Base-by-base conservation (phyloP, 257 asterid species). In the Solanum lycopersicoides region DNA sequence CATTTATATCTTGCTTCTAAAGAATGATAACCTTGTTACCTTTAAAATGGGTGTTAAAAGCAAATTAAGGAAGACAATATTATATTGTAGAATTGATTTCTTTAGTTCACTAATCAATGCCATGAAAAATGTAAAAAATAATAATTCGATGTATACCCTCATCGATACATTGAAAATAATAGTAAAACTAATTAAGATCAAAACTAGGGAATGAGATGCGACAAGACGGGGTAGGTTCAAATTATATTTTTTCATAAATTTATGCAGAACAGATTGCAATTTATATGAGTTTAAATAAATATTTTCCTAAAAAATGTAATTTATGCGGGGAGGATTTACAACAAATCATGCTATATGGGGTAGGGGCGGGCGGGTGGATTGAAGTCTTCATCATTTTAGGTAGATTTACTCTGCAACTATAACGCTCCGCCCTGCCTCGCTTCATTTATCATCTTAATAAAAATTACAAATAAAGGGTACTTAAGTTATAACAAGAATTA, bases 221-320 rank as follows among this genome's bases (percentile, higher is more conserved):
- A 56, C 11, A 18, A 18, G n/a, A 56, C 0, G n/a, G n/a, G n/a
- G 2, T 3, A 18, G 11, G 2, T 53, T 53, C 3, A 56, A 18
- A 56, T 56, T 56, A 56, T 56, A 56, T 6, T 56, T 56, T 18
- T 56, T 56, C 11, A 56, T 56, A 56, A 56, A 56, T 56, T 18
- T 56, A 18, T 56, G n/a, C n/a, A 53, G 21, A 15, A 15, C 21
- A 50, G 1, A 53, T 7, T 7, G 11, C 63, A 56, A 50, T 50
- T 50, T 50, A 16, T 50, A 53, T 53, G 63, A 18, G 63, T 53
- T 53, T 18, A 18, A 53, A 53, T 53, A 53, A 53, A 53, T 53
- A 53, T 53, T 53, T 53, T 53, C 1, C 63, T 53, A 18, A 53
- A 53, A 53, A 6, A 5, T 50, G 21, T 6, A 50, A 56, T 18